phyloP scores from a whole-genome alignment of 1,284 basidiomycete genomes.

The Puccinia sorghi region DNA sequence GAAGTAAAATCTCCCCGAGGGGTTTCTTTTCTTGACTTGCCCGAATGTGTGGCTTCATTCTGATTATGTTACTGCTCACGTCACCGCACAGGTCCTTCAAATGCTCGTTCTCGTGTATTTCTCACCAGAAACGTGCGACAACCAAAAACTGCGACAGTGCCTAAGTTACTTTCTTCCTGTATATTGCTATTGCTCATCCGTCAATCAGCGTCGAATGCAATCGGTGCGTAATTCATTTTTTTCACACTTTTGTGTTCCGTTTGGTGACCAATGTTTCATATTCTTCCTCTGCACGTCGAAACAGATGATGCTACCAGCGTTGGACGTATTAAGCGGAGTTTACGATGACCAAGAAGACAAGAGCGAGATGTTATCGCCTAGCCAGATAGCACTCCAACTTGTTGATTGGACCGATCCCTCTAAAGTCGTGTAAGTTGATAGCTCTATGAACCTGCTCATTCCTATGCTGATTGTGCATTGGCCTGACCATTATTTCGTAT shows the following conservation, averaged over 20 bases:
- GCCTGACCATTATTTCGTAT: conserved; percentile 20
- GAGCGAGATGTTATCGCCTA: conserved; percentile 73
- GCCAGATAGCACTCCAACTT: conserved; percentile 79
- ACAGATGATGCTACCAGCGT: conserved; percentile 67
- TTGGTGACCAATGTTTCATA: not conserved
- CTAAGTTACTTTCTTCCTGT: conserved; percentile 94
- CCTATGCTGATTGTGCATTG: not conserved
- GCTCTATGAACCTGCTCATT: not conserved
- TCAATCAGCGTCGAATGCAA: conserved; percentile 77
- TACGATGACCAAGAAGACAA: conserved; percentile 74
- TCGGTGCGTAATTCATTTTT: conserved; percentile 63
- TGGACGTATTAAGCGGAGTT: conserved; percentile 69
- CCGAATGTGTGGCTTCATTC: not conserved
- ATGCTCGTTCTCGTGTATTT: conserved; percentile 81
- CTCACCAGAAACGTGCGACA: conserved; percentile 78
- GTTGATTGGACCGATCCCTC: conserved; percentile 91
- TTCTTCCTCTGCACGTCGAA: conserved; percentile 5
- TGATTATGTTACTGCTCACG: not conserved
- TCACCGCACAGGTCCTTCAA: conserved; percentile 67
- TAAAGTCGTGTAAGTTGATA: conserved; percentile 68
- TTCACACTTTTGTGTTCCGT: conserved; percentile 1
- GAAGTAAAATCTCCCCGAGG: conserved; percentile 62
- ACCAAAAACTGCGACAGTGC: conserved; percentile 86
- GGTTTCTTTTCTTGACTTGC: not conserved
- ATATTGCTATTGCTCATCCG: conserved; percentile 79